Percentiles rank a stretch among this genome's conserved stretches.
phyloP scores from a whole-genome alignment of 1,139 yeast species.

The Ashbya aceris region DNA sequence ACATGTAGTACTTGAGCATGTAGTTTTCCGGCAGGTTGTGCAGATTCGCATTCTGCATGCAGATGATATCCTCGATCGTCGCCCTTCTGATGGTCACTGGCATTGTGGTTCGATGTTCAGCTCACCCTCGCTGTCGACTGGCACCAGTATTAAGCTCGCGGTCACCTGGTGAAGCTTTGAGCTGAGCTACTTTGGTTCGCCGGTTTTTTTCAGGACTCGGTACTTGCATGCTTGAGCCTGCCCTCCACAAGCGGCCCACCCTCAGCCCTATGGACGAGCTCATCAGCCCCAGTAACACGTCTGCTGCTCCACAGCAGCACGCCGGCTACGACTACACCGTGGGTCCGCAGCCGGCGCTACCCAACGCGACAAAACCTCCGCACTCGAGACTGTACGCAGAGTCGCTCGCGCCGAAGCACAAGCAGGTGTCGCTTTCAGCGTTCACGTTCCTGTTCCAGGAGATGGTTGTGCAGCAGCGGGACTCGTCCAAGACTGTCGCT shows the following conservation, averaged over 20 bases:
- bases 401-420: constrained; percentile 21
- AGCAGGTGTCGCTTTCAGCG: constrained; percentile 30
- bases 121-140: too few relatives aligned
- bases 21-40: constrained; percentile 93
- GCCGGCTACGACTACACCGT: constrained; percentile 20
- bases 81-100: constrained; percentile 88
- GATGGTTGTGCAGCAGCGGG: constrained; percentile 21
- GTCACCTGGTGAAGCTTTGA: too few relatives aligned
- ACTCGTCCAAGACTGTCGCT: constrained; percentile 18
- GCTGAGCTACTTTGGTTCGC: too few relatives aligned
- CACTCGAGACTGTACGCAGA: constrained; percentile 19
- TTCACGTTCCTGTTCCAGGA: constrained; percentile 27
- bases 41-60: constrained; percentile 93
- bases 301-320: not conserved
- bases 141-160: too few relatives aligned
- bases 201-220: too few relatives aligned
- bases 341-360: constrained; percentile 21
- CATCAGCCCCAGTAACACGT: constrained; percentile 5
- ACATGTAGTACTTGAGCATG: constrained; percentile 83
- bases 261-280: constrained; percentile 1
- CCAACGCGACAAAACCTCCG: constrained; percentile 9
- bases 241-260: too few relatives aligned
- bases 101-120: constrained; percentile 33
- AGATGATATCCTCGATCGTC: constrained; percentile 75
- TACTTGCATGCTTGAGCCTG: too few relatives aligned